Percentiles rank a stretch among this genome's conserved stretches.
Evolutionary conservation across 768 basidiomycete genomes (phyloP).

Genomic region (Psilocybe subaeruginosa): DNA sequence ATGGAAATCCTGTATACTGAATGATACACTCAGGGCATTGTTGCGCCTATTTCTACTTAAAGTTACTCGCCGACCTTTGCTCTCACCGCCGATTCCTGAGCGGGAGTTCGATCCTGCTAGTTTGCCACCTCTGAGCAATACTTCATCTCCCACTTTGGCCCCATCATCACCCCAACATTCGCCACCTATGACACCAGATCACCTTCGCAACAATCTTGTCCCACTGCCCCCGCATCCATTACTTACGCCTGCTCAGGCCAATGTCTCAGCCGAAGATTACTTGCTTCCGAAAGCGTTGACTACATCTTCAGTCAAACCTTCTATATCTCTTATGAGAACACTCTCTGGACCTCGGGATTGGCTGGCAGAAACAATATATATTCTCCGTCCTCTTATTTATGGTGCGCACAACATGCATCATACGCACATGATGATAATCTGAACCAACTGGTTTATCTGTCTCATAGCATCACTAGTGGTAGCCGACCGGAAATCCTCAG

Average conservation of each 20-base stretch:
- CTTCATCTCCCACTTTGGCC: conserved; percentile 62
- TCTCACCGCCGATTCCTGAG: conserved; percentile 82
- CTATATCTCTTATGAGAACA: conserved; percentile 64
- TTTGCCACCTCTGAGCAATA: conserved; percentile 54
- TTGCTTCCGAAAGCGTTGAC: conserved; percentile 82
- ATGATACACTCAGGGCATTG: conserved; percentile 53
- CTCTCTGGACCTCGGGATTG: conserved; percentile 71
- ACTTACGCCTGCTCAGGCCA: conserved; percentile 54
- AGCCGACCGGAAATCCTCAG: conserved; percentile 33
- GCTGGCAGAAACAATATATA: conserved; percentile 73
- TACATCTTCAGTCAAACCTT: conserved; percentile 70
- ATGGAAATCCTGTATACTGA: not conserved
- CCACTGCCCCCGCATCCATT: conserved; percentile 68
- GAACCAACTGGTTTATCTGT: conserved; percentile 5
- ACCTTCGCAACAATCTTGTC: conserved; percentile 77
- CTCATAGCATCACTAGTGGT: conserved; percentile 43
- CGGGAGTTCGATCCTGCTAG: conserved; percentile 83
- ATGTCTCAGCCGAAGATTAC: conserved; percentile 74
- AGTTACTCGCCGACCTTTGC: conserved; percentile 75
- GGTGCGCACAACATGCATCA: conserved; percentile 44
- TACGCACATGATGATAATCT: conserved; percentile 1
- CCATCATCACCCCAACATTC: conserved; percentile 61
- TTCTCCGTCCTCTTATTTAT: conserved; percentile 76
- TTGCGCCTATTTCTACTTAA: conserved; percentile 76
- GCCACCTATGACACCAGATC: conserved; percentile 70